These are phyloP conservation scores for Suillus americanus DNA, from an alignment of 768 basidiomycete species.

Conservation along the genomic window DNA sequence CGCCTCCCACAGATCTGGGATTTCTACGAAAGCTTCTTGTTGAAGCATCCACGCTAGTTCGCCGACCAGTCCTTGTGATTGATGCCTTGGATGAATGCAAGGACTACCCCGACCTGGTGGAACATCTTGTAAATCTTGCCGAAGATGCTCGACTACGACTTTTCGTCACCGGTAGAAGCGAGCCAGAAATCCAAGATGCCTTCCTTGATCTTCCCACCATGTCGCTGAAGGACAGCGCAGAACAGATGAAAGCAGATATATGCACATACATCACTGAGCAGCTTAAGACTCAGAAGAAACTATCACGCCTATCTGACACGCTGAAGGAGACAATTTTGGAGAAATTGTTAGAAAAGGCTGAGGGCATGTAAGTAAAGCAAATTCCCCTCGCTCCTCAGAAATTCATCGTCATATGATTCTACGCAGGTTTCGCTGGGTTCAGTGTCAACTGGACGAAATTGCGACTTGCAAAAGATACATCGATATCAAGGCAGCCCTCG, in stretches of 20 bases:
- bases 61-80: constrained; percentile 6
- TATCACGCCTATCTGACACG: background rate
- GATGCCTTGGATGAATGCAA: constrained; percentile 17
- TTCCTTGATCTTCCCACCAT: constrained; percentile 3
- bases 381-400: background rate
- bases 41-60: background rate
- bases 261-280: background rate
- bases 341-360: constrained; percentile 5
- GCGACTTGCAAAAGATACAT: background rate
- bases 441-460: constrained; percentile 6
- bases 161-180: constrained; percentile 9
- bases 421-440: constrained; percentile 11
- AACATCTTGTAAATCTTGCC: background rate
- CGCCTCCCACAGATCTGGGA: background rate
- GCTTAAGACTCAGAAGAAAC: background rate
- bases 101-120: constrained; percentile 1
- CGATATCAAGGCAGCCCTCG: constrained; percentile 5
- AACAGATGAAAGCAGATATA: constrained; percentile 3
- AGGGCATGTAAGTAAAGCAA: constrained; percentile 3
- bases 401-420: background rate
- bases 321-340: background rate
- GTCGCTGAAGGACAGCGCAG: constrained; percentile 1
- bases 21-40: background rate
- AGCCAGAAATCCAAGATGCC: background rate
- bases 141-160: constrained; percentile 3